Evolutionary conservation across 371 early-diverging fungal genomes (phyloP).

Genomic region (Coemansia linderi): DNA sequence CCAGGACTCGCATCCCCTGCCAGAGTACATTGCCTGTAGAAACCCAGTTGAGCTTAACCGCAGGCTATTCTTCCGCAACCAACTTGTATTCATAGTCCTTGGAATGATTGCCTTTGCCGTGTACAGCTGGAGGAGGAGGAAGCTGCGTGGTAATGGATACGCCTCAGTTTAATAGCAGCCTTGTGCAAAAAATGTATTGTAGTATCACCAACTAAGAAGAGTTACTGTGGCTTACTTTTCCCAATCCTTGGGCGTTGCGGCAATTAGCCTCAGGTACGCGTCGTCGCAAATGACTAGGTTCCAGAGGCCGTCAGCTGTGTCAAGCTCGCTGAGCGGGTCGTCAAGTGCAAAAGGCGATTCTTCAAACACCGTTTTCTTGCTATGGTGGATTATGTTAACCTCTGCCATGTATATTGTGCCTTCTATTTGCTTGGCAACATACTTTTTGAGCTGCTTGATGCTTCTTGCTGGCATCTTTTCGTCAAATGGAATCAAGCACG

Average conservation of each 20-base stretch:
- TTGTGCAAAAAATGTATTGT: background rate
- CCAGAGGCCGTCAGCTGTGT: background rate
- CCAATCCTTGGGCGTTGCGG: too few species aligned
- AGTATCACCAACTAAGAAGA: background rate
- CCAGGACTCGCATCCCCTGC: slow-evolving; percentile 27
- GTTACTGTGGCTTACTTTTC: too few species aligned
- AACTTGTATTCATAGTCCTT: slow-evolving; percentile 24
- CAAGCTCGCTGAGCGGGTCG: background rate
- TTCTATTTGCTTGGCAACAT: background rate
- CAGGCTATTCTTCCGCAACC: slow-evolving; percentile 25
- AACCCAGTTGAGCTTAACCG: slow-evolving; percentile 7
- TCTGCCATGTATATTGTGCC: background rate
- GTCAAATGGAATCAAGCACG: background rate
- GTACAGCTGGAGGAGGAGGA: slow-evolving; percentile 35
- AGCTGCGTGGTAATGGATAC: slow-evolving; percentile 1
- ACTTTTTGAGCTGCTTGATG: background rate
- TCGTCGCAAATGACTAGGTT: background rate
- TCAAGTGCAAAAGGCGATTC: background rate
- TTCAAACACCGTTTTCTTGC: background rate
- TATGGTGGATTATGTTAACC: background rate
- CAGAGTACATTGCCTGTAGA: slow-evolving; percentile 18
- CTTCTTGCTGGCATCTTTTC: background rate
- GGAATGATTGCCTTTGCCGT: slow-evolving; percentile 32
- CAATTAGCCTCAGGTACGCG: background rate
- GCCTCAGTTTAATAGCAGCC: background rate